Evolutionary conservation across 176 grass and related monocot genomes (phyloP).

Genomic region (Poa annua): DNA sequence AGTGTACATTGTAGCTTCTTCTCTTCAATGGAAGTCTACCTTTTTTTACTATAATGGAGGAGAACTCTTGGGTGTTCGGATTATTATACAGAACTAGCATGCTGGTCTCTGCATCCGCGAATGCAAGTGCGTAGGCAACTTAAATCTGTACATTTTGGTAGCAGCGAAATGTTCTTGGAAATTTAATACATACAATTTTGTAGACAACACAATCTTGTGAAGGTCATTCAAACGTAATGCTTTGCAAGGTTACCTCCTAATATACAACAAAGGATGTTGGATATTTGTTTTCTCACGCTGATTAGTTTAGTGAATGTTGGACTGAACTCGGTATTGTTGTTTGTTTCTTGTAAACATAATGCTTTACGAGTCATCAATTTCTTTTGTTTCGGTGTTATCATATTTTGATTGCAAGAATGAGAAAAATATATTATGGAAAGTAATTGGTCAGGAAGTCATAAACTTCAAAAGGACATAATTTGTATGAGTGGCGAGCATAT

Average conservation of each 20-base stretch:
- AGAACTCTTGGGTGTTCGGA: neutral
- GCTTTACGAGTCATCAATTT: neutral
- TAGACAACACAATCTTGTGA: neutral
- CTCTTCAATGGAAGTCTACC: neutral
- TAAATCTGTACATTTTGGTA: neutral
- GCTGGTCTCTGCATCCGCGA: neutral
- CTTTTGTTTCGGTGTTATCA: neutral
- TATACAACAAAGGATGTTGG: neutral
- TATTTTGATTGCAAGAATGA: neutral
- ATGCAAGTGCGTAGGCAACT: neutral
- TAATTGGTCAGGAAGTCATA: neutral
- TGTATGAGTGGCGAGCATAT: neutral
- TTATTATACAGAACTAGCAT: neutral
- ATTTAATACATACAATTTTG: neutral
- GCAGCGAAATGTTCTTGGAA: neutral
- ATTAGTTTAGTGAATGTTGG: neutral
- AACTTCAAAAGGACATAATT: constrained; percentile 22
- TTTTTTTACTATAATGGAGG: constrained; percentile 5
- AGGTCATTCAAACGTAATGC: neutral
- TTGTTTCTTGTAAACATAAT: neutral
- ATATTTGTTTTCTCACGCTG: neutral
- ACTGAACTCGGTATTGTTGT: neutral
- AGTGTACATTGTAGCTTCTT: neutral
- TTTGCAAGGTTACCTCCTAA: neutral
- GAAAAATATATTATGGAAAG: neutral